Evolutionary conservation across 2,329 filamentous ascomycete genomes (phyloP).

Genomic region (Nemania sp.): DNA sequence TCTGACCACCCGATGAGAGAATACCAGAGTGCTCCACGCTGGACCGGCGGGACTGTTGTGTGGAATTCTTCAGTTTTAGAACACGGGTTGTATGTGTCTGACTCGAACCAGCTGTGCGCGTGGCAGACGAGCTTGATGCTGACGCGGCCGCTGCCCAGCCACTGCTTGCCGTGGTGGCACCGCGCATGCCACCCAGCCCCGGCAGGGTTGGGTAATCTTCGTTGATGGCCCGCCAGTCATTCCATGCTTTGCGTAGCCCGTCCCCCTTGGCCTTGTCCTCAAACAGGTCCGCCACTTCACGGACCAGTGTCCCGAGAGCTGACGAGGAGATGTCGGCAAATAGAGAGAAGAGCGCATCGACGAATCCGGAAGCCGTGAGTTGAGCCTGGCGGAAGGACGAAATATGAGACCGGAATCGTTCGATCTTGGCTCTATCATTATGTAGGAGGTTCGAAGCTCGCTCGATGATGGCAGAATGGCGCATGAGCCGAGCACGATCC

Average conservation of each 20-base stretch:
- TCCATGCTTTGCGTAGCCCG: conserved; percentile 80
- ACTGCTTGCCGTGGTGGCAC: conserved; percentile 57
- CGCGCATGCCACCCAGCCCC: conserved; percentile 69
- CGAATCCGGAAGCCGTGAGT: conserved; percentile 74
- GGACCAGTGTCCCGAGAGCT: conserved; percentile 84
- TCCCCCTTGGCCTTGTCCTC: conserved; percentile 78
- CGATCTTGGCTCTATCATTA: conserved; percentile 74
- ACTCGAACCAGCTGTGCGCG: conserved; percentile 44
- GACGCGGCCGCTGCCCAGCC: conserved; percentile 66
- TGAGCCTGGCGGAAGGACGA: conserved; percentile 73
- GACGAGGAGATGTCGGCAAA: conserved; percentile 77
- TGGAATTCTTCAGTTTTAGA: conserved; percentile 60
- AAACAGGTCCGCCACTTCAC: conserved; percentile 90
- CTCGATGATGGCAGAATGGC: conserved; percentile 83
- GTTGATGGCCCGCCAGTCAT: conserved; percentile 93
- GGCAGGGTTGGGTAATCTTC: conserved; percentile 93
- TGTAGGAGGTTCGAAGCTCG: conserved; percentile 79
- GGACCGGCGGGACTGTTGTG: conserved; percentile 44
- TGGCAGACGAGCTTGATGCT: conserved; percentile 44
- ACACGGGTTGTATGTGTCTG: conserved; percentile 58
- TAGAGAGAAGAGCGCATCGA: conserved; percentile 84
- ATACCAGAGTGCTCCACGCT: conserved; percentile 31
- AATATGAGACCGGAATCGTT: conserved; percentile 76
- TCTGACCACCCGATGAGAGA: conserved; percentile 20
- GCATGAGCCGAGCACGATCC: conserved; percentile 77